phyloP scores from a whole-genome alignment of 495 filamentous ascomycete genomes.

The Penicillium cinerascens region DNA sequence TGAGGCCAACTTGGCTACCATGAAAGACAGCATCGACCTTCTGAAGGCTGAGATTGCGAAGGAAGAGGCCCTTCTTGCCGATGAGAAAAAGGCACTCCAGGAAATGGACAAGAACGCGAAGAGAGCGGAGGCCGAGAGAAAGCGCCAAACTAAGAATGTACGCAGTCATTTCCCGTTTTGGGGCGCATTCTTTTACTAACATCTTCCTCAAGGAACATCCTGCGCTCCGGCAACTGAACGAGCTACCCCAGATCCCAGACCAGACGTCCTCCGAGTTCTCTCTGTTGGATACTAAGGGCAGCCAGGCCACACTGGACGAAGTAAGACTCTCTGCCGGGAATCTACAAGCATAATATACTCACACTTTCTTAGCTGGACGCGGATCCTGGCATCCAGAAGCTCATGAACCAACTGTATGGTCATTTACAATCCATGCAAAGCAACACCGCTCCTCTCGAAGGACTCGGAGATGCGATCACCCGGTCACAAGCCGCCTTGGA shows the following conservation, averaged over 20 bases:
- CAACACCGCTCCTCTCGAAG: slow-evolving; percentile 50
- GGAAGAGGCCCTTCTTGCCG: slow-evolving; percentile 49
- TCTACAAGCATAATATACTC: not conserved
- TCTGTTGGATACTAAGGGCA: slow-evolving; percentile 23
- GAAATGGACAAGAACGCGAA: slow-evolving; percentile 54
- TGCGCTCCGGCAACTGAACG: slow-evolving; percentile 36
- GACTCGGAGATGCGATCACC: slow-evolving; percentile 49
- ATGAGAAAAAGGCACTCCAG: slow-evolving; percentile 47
- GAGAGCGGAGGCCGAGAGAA: slow-evolving; percentile 42
- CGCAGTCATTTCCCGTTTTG: not conserved
- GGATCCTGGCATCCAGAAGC: slow-evolving; percentile 32
- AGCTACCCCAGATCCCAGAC: slow-evolving; percentile 12
- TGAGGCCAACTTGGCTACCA: slow-evolving; percentile 50
- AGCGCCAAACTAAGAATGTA: slow-evolving; percentile 47
- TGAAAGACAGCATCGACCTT: slow-evolving; percentile 51
- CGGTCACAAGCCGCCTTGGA: slow-evolving; percentile 50
- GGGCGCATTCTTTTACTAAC: not conserved
- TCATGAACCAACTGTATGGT: slow-evolving; percentile 47
- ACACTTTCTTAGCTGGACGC: slow-evolving; percentile 29
- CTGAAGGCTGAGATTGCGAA: slow-evolving; percentile 52
- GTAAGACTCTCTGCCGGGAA: slow-evolving; percentile 13
- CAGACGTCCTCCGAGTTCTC: slow-evolving; percentile 23
- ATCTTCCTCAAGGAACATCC: slow-evolving; percentile 38
- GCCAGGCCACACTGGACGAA: slow-evolving; percentile 26
- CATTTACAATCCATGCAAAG: slow-evolving; percentile 57